Evolutionary conservation across 2,329 filamentous ascomycete species (phyloP), one percentile per base, ranked within the genome.

Genomic region (Passalora sequoiae): DNA sequence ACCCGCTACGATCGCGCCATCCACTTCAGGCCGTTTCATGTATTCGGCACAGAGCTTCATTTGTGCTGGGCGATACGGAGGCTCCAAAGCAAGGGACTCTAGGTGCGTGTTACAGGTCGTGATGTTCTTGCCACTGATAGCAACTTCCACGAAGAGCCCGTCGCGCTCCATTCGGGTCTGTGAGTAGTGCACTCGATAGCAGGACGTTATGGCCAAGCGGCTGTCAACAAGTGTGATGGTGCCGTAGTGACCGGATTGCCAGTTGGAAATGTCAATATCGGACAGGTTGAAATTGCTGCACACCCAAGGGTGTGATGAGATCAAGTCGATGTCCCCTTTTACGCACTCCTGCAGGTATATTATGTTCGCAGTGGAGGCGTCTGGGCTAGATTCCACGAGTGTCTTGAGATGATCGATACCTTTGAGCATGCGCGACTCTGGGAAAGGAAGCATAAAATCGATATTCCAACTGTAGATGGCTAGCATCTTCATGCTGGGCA

Each of bases 91-190:
- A 12, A 80, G 60, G 2, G 73, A 77, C 56, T 80, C 77, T 3
- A 80, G 71, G 54, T 81, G 77, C 0, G 71, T 72, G 54, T 77
- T 78, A 59, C 75, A 77, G 3, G 80, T 54, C 3, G 76, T 68
- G 4, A 79, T 49, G 0, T 59, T 60, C 37, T 54, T 59, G 24
- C 41, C 41, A 16, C 53, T 44, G 16, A 71, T 41, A 0, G 48
- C 43, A 22, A 77, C 46, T 40, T 80, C 76, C n/a, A 77, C 66
- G 43, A 79, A 78, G 1, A 78, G 58, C 2, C 64, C 76, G 53
- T 80, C 77, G 4, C 76, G 66, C 32, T 70, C 68, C 66, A 78
- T 76, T 8, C 58, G 57, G 2, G 73, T 74, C 20, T 54, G 32
- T 15, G 64, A 54, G 35, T 65, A 66, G 40, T 76, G 78, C 25